phyloP scores from a whole-genome alignment of 2,329 filamentous ascomycete genomes.

The Cadophora sp. region DNA sequence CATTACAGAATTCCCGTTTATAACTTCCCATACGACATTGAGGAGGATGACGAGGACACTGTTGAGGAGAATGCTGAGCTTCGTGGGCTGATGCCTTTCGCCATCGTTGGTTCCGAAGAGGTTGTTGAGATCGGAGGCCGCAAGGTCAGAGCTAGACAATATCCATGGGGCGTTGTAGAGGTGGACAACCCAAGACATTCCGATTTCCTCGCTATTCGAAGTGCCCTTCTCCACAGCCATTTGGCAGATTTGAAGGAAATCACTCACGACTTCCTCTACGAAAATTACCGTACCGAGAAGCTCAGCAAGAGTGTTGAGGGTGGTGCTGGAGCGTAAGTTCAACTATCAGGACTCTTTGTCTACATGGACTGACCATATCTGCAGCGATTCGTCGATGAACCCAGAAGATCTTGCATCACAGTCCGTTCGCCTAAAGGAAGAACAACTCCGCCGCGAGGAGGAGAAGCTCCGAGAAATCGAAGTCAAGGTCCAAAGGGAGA shows the following conservation, averaged over 20 bases:
- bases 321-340: conserved; percentile 82
- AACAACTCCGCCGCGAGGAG: conserved; percentile 98
- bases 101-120: conserved; percentile 97
- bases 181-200: conserved; percentile 99
- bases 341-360: conserved; percentile 37
- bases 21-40: conserved; percentile 99
- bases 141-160: conserved; percentile 92
- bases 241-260: conserved; percentile 99
- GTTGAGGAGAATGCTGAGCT: conserved; percentile 99
- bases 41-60: conserved; percentile 99
- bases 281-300: conserved; percentile 99
- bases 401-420: conserved; percentile 96
- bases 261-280: conserved; percentile 99
- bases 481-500: conserved; percentile 99
- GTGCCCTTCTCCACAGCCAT: conserved; percentile 95
- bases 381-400: conserved; percentile 88
- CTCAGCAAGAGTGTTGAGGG: conserved; percentile 99
- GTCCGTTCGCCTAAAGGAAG: conserved; percentile 98
- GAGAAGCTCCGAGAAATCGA: conserved; percentile 99
- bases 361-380: conserved; percentile 37
- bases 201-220: conserved; percentile 96
- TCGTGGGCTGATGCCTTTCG: conserved; percentile 96
- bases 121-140: conserved; percentile 92
- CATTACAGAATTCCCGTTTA: conserved; percentile 99
- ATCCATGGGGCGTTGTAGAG: conserved; percentile 98